Evolutionary conservation across 139 green algal genomes (phyloP).

Genomic region (Chlorella sorokiniana): DNA sequence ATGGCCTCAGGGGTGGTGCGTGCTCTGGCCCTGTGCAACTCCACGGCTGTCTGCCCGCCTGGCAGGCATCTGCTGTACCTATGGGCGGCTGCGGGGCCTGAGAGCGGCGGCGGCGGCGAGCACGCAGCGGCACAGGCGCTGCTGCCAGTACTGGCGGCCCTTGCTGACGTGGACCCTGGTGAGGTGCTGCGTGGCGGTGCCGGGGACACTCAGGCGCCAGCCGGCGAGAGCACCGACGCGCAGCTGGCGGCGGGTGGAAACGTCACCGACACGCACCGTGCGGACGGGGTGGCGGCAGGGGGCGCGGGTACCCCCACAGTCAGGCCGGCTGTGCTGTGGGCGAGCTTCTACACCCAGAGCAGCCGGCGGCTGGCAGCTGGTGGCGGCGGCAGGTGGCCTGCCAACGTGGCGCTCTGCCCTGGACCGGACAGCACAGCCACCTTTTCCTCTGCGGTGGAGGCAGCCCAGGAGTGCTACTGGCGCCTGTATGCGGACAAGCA

Average conservation of each 20-base stretch:
- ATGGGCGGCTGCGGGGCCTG: not conserved
- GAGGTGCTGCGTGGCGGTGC: not conserved
- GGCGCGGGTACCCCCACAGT: not conserved
- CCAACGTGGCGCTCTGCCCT: slow-evolving; percentile 34
- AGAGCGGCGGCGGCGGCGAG: not conserved
- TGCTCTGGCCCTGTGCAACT: slow-evolving; percentile 29
- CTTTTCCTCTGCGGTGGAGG: slow-evolving; percentile 14
- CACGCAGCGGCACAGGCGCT: not conserved
- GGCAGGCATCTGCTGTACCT: slow-evolving; percentile 19
- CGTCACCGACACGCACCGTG: not conserved
- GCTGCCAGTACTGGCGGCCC: not conserved
- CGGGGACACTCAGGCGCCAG: not conserved
- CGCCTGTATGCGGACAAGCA: too few species aligned
- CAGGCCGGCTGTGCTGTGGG: slow-evolving; percentile 24
- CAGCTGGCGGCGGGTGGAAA: not conserved
- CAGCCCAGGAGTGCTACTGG: slow-evolving; percentile 35
- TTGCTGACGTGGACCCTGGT: slow-evolving; percentile 18
- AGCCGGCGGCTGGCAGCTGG: not conserved
- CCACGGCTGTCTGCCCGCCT: slow-evolving; percentile 10
- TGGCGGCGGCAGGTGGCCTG: slow-evolving; percentile 3
- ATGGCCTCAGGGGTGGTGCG: slow-evolving; percentile 7
- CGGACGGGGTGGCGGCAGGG: not conserved
- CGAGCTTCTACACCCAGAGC: slow-evolving; percentile 18
- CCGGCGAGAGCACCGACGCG: not conserved
- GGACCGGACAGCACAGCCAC: slow-evolving; percentile 13